These are phyloP conservation scores for Gossypium laxum DNA, from an alignment of 441 rosid species.

Conservation along the genomic window DNA sequence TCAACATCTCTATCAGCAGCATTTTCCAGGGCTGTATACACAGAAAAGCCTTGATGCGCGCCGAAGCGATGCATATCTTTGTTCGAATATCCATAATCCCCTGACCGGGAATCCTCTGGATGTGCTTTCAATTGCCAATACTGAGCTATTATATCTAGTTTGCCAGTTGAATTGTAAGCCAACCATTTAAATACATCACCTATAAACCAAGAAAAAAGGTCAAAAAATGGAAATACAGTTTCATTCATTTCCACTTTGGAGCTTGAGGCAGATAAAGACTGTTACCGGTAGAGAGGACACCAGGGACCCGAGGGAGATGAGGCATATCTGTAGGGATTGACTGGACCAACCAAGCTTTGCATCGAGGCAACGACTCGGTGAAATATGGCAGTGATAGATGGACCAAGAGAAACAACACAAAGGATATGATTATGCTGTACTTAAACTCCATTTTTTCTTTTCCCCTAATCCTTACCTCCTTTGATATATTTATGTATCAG, in stretches of 20 bases:
- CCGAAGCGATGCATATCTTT: conserved; percentile 47
- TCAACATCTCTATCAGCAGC: conserved; percentile 60
- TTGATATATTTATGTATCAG: neutral
- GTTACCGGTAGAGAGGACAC: conserved; percentile 66
- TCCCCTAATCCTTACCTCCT: neutral
- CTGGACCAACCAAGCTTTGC: conserved; percentile 87
- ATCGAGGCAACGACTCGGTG: conserved; percentile 20
- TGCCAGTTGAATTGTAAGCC: conserved; percentile 58
- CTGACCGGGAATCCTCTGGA: conserved; percentile 61
- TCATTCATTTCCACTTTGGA: neutral
- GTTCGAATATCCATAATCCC: conserved; percentile 67
- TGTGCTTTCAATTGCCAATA: conserved; percentile 67
- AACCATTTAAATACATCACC: conserved; percentile 78
- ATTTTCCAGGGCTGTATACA: conserved; percentile 47
- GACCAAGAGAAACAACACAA: conserved; percentile 22
- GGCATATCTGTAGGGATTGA: conserved; percentile 91
- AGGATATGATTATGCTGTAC: neutral
- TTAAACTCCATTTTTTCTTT: conserved; percentile 16
- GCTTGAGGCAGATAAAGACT: neutral
- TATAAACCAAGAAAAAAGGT: conserved; percentile 13
- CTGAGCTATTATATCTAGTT: conserved; percentile 70
- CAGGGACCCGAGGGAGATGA: conserved; percentile 52
- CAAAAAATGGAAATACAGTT: neutral
- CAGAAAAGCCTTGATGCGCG: conserved; percentile 44
- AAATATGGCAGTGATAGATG: conserved; percentile 19